phyloP scores from a whole-genome alignment of 2,329 filamentous ascomycete species.

The Pyricularia sp. region DNA sequence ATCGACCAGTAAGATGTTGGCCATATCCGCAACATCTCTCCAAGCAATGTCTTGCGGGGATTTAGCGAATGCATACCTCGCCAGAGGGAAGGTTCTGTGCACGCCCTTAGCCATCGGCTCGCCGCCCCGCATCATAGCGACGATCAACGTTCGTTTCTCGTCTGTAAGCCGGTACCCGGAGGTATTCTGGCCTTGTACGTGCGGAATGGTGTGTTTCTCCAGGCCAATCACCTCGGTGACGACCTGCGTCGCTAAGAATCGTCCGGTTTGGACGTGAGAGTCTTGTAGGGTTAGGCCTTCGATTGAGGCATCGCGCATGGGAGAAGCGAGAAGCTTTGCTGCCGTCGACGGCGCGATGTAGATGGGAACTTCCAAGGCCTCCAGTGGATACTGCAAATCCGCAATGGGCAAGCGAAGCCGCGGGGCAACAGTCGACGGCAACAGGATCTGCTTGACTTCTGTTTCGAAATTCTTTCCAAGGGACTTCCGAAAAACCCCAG shows the following conservation, averaged over 20 bases:
- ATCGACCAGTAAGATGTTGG: not conserved
- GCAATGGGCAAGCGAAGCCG: too few relatives aligned
- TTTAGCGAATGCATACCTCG: not conserved
- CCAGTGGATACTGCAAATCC: too few relatives aligned
- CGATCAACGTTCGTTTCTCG: not conserved
- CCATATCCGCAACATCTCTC: too few relatives aligned
- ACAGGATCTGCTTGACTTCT: too few relatives aligned
- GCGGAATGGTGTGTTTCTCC: constrained; percentile 35
- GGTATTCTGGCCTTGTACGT: constrained; percentile 31
- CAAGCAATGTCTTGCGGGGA: not conserved
- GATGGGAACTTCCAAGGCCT: too few relatives aligned
- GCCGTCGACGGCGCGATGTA: too few relatives aligned
- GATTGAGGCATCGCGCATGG: constrained; percentile 39
- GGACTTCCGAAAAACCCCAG: too few relatives aligned
- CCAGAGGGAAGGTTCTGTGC: not conserved
- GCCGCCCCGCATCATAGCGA: not conserved
- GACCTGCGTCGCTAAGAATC: constrained; percentile 42
- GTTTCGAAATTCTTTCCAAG: too few relatives aligned
- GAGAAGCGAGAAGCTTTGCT: constrained; percentile 41
- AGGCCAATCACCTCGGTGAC: constrained; percentile 37
- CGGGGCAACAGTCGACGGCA: too few relatives aligned
- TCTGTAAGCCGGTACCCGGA: too few relatives aligned
- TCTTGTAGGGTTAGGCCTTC: constrained; percentile 34
- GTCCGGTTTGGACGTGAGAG: constrained; percentile 38
- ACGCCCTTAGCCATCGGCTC: not conserved